These are phyloP conservation scores for Amaranthus tricolor DNA, from an alignment of 179 eudicot species.

Conservation along the genomic window DNA sequence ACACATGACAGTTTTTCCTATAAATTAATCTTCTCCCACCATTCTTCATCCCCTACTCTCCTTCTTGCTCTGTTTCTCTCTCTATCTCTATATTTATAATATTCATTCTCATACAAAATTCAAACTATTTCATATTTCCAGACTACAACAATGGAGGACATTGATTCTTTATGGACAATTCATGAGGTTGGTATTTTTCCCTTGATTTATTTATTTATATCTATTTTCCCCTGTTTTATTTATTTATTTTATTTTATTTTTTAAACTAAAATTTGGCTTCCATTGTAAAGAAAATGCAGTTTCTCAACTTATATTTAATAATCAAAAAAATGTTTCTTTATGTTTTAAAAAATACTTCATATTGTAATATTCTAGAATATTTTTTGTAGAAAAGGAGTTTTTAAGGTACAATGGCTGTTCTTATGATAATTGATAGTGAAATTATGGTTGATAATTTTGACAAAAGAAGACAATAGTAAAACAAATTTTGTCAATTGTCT, in stretches of 20 bases:
- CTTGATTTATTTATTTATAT: not conserved
- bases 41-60: slow-evolving; percentile 15
- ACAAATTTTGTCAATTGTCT: not conserved
- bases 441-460: not conserved
- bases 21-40: slow-evolving; percentile 24
- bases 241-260: not conserved
- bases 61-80: slow-evolving; percentile 1
- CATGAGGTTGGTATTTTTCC: slow-evolving; percentile 32
- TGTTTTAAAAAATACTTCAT: not conserved
- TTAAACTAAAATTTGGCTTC: not conserved
- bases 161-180: slow-evolving; percentile 27
- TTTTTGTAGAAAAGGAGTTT: not conserved
- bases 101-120: not conserved
- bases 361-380: no score
- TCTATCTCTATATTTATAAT: not conserved
- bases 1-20: slow-evolving; percentile 18
- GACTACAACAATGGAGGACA: slow-evolving; percentile 32
- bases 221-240: not conserved
- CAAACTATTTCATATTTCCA: not conserved
- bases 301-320: not conserved
- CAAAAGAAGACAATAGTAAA: not conserved
- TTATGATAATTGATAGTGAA: slow-evolving; percentile 10
- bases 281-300: not conserved
- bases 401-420: slow-evolving; percentile 4
- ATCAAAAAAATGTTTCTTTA: not conserved